A percentile compares a stretch with the other conserved stretches of the same genome.
Evolutionary conservation across 2,329 filamentous ascomycete species (phyloP).

Genomic region (Beauveria asiatica): DNA sequence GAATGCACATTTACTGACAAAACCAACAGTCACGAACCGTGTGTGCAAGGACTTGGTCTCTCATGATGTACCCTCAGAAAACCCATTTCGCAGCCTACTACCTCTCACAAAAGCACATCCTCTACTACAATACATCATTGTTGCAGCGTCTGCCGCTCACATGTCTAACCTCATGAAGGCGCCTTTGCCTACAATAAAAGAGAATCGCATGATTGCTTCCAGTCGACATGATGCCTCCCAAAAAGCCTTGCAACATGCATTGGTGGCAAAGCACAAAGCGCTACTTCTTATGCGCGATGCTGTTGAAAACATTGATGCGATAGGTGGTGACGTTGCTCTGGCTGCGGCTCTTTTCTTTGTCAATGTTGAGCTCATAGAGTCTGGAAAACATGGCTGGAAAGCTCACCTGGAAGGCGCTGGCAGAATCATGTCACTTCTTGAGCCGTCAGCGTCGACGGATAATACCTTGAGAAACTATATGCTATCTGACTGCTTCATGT

Average conservation of each 20-base stretch:
- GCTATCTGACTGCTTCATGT: slow-evolving; percentile 40
- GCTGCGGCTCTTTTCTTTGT: slow-evolving; percentile 41
- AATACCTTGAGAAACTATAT: slow-evolving; percentile 34
- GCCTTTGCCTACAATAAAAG: slow-evolving; percentile 18
- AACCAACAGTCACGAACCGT: slow-evolving; percentile 32
- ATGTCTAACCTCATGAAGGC: slow-evolving; percentile 34
- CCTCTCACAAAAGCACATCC: slow-evolving; percentile 32
- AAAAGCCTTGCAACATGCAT: slow-evolving; percentile 32
- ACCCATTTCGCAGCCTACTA: slow-evolving; percentile 39
- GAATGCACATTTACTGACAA: not conserved
- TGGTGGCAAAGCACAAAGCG: slow-evolving; percentile 37
- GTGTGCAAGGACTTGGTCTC: slow-evolving; percentile 46
- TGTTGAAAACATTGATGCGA: slow-evolving; percentile 28
- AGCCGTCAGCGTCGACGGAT: slow-evolving; percentile 24
- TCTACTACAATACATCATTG: slow-evolving; percentile 37
- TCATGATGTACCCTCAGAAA: slow-evolving; percentile 33
- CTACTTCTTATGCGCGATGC: slow-evolving; percentile 33
- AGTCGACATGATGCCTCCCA: slow-evolving; percentile 17
- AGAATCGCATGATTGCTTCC: slow-evolving; percentile 4
- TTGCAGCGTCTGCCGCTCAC: slow-evolving; percentile 41
- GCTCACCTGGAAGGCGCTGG: slow-evolving; percentile 38
- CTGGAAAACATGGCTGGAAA: slow-evolving; percentile 38
- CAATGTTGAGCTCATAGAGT: slow-evolving; percentile 42
- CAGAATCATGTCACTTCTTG: slow-evolving; percentile 33
- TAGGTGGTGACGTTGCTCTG: slow-evolving; percentile 32